Conservation (phyloP, 805 yeast species). For the Kodamaea jinghongensis region DNA sequence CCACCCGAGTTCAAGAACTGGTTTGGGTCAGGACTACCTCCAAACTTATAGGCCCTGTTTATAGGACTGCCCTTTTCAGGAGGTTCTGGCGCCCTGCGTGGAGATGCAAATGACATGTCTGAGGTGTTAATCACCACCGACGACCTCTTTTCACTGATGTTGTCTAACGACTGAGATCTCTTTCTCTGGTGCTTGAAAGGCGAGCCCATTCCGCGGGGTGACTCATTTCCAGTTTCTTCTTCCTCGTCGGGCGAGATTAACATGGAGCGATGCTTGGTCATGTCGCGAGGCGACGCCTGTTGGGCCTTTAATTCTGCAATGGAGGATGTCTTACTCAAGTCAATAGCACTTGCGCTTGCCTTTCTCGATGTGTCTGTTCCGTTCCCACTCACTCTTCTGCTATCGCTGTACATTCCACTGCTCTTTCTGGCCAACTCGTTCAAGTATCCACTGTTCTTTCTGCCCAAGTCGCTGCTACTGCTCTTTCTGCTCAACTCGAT, state of each 20-base stretch:
- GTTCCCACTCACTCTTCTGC: not conserved
- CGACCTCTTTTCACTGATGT: constrained; percentile 20
- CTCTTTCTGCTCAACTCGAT: not conserved
- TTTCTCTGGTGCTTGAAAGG: constrained; percentile 39
- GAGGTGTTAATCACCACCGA: constrained; percentile 19
- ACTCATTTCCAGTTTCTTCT: not conserved
- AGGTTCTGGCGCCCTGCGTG: constrained; percentile 73
- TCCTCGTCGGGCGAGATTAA: constrained; percentile 3
- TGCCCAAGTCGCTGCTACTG: not conserved
- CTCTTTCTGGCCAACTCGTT: not conserved
- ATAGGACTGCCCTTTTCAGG: constrained; percentile 40
- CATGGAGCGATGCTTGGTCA: constrained; percentile 6
- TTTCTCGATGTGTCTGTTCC: not conserved
- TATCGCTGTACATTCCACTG: not conserved
- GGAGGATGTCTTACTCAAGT: not conserved
- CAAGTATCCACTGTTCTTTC: not conserved
- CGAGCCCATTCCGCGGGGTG: not conserved
- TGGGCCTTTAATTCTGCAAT: no score
- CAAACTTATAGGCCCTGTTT: constrained; percentile 32
- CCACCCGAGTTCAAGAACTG: constrained; percentile 19
- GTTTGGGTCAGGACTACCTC: constrained; percentile 22
- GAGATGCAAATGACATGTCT: constrained; percentile 49
- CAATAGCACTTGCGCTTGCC: constrained; percentile 1
- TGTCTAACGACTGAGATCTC: constrained; percentile 52
- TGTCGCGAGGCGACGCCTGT: not conserved